phyloP scores from a whole-genome alignment of 169 alveolate genomes.

The Babesia divergens region DNA sequence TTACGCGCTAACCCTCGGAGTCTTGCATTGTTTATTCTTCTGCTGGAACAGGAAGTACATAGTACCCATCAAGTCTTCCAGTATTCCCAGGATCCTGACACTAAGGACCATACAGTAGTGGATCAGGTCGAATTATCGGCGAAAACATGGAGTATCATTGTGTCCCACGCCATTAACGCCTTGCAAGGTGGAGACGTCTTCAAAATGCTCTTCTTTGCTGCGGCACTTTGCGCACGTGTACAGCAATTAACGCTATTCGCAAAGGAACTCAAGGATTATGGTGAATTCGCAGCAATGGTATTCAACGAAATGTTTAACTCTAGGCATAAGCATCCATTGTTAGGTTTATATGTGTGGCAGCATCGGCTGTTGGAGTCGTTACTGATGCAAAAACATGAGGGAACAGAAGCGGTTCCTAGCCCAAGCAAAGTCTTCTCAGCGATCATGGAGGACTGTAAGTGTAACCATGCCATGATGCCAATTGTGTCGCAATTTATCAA shows the following conservation, averaged over 20 bases:
- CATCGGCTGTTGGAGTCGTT: constrained; percentile 33
- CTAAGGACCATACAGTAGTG: neutral
- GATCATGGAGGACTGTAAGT: constrained; percentile 1
- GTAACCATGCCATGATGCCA: constrained; percentile 7
- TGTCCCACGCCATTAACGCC: constrained; percentile 3
- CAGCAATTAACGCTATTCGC: constrained; percentile 4
- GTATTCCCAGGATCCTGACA: neutral
- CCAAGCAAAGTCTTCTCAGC: constrained; percentile 6
- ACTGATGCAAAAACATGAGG: neutral
- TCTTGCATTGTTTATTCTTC: constrained; percentile 1
- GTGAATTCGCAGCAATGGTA: constrained; percentile 4
- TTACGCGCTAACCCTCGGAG: constrained; percentile 39
- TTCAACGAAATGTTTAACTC: constrained; percentile 26
- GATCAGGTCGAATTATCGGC: constrained; percentile 10
- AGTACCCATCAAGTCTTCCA: neutral
- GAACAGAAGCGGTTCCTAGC: neutral
- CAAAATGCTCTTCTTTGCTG: constrained; percentile 32
- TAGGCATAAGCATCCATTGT: neutral
- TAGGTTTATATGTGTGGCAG: constrained; percentile 42
- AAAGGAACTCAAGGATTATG: constrained; percentile 6
- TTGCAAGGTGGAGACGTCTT: constrained; percentile 16
- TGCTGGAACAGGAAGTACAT: constrained; percentile 45
- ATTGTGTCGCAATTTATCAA: constrained; percentile 1
- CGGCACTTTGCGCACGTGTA: constrained; percentile 27
- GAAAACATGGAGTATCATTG: constrained; percentile 25